These are phyloP conservation scores for Naganishia kalamii DNA, from an alignment of 768 basidiomycete genomes.

Conservation along the genomic window DNA sequence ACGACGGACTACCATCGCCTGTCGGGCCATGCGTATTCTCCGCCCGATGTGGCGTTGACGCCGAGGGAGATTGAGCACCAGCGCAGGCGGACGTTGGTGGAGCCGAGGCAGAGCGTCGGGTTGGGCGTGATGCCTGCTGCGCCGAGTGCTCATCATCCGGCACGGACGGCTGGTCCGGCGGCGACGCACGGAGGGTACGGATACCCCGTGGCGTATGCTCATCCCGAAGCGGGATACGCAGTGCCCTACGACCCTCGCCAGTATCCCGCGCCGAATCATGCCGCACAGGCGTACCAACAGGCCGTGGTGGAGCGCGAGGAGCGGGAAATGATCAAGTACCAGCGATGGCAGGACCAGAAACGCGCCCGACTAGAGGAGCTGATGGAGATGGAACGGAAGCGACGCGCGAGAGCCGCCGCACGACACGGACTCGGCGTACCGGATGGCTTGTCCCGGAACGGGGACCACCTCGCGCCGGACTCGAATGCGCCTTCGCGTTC, in stretches of 20 bases:
- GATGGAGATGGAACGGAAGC: conserved; percentile 7
- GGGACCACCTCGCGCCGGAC: background rate
- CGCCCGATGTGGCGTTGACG: no score
- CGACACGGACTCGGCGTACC: background rate
- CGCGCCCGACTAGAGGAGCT: conserved; percentile 11
- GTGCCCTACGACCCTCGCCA: background rate
- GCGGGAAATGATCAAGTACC: background rate
- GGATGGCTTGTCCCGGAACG: background rate
- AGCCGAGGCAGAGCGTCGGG: background rate
- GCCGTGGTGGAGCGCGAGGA: background rate
- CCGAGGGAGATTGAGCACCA: no score
- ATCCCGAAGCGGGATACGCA: background rate
- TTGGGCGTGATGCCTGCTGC: background rate
- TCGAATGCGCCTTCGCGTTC: background rate
- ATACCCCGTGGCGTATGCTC: background rate
- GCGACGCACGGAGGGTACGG: background rate
- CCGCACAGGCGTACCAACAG: background rate
- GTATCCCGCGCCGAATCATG: background rate
- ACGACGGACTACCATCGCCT: conserved; percentile 8
- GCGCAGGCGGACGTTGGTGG: background rate
- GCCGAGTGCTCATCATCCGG: background rate
- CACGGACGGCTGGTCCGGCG: background rate
- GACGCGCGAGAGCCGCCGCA: background rate
- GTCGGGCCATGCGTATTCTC: background rate
- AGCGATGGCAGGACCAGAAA: conserved; percentile 8